Evolutionary conservation across 345 rosid species (phyloP).

Genomic region (Lagerstroemia speciosa): DNA sequence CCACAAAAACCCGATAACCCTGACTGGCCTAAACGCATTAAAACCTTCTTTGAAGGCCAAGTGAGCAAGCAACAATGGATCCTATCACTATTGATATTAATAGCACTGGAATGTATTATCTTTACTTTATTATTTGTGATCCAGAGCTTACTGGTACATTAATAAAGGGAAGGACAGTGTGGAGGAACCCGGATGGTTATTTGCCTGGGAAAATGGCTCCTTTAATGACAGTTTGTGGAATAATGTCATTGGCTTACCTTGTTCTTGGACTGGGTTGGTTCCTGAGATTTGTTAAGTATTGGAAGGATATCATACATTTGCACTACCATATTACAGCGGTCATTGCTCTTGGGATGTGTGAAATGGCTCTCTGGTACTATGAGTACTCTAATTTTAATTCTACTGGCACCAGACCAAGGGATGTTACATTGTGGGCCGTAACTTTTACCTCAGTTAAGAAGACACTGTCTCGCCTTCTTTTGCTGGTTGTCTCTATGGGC

Average conservation of each 20-base stretch:
- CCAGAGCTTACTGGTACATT: conserved; percentile 57
- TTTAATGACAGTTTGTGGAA: conserved; percentile 58
- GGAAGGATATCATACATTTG: conserved; percentile 81
- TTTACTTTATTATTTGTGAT: conserved; percentile 79
- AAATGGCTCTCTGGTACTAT: conserved; percentile 77
- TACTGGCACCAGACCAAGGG: conserved; percentile 82
- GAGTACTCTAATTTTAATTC: conserved; percentile 81
- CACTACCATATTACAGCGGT: conserved; percentile 89
- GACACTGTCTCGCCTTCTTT: conserved; percentile 84
- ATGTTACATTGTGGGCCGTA: conserved; percentile 79
- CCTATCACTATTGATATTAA: conserved; percentile 39
- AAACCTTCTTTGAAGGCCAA: conserved; percentile 51
- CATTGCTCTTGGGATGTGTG: conserved; percentile 97
- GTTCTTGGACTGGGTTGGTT: conserved; percentile 78
- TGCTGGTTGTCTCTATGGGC: conserved; percentile 92
- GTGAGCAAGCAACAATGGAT: conserved; percentile 45
- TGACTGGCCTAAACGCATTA: conserved; percentile 71
- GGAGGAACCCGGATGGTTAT: conserved; percentile 95
- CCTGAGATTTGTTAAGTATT: conserved; percentile 68
- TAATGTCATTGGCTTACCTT: conserved; percentile 87
- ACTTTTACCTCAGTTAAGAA: conserved; percentile 74
- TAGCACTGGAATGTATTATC: conserved; percentile 85
- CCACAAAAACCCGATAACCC: conserved; percentile 37
- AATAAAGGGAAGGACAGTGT: conserved; percentile 76
- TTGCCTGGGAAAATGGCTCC: conserved; percentile 92